Evolutionary conservation across 768 basidiomycete species (phyloP), one percentile per base, ranked within the genome.

Genomic region (Strobilomyces dryophilus): DNA sequence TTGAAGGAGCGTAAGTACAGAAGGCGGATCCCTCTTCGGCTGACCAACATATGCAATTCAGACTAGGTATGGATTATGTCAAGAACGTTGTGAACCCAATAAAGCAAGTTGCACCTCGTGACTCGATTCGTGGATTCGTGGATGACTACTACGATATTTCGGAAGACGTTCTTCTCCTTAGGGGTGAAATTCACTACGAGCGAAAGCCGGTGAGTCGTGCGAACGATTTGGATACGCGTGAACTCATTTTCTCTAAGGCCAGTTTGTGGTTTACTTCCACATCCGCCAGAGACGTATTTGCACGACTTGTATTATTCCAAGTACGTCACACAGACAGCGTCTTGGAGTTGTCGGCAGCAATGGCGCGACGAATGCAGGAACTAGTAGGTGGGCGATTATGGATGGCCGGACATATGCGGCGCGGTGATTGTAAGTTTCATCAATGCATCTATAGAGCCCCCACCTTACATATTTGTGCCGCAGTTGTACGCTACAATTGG

Each of bases 371-470:
- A 45, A 74, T 76, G 70, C 59, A 48, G 5, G 56, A 63, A 12
- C 42, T 58, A 27, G 63, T 61, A 2, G 67, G 47, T 1, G 73
- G 71, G 15, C 65, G 72, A 7, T 62, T 69, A 59, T 75, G 74
- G 75, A 71, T 75, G 71, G 70, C 64, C 12, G 72, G 68, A 8
- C 74, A 75, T 42, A 76, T 76, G 75, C 73, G 74, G 18, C 71
- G 74, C 24, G 74, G 74, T 43, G 74, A 75, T 42, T 75, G 73
- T 75, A 45, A 66, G 71, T 58, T 44, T 32, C 18, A 14, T 24
- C 26, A 34, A 8, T 12, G 21, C 17, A 17, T 1, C 29, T 3
- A 31, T 29, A 7, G 14, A 31, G 20, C 17, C 8, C 29, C 8
- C 4, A 1, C 9, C 40, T 57, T n/a, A 54, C n/a, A 54, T n/a